phyloP scores from a whole-genome alignment of 148 eudicot genomes.

The Chenopodium suecicum region DNA sequence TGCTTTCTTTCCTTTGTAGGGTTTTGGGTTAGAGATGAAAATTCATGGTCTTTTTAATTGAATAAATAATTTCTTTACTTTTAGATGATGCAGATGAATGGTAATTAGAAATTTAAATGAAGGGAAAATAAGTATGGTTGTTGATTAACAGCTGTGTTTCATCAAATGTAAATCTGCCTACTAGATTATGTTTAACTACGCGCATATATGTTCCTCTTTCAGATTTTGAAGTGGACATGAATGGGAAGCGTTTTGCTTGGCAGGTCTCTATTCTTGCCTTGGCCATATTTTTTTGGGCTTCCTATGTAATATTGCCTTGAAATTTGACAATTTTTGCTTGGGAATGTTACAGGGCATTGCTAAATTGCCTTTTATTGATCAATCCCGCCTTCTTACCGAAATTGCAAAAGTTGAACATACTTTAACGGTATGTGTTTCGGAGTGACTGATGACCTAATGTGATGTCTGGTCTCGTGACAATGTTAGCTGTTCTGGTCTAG shows the following conservation, averaged over 20 bases:
- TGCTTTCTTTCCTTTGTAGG: neutral
- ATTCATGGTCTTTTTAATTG: neutral
- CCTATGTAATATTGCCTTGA: constrained; percentile 6
- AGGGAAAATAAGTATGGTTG: neutral
- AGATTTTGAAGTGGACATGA: constrained; percentile 98
- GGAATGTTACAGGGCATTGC: constrained; percentile 64
- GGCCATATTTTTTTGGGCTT: neutral
- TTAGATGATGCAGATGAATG: neutral
- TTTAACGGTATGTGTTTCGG: constrained; percentile 55
- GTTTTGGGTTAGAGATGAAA: neutral
- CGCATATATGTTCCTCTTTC: constrained; percentile 11
- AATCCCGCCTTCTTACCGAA: constrained; percentile 82
- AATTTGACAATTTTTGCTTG: constrained; percentile 12
- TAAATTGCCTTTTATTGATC: constrained; percentile 91
- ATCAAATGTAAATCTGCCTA: neutral
- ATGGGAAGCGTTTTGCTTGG: constrained; percentile 93
- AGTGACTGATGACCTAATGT: neutral
- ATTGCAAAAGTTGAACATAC: constrained; percentile 76
- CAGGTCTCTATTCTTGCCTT: constrained; percentile 49
- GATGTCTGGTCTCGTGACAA: neutral
- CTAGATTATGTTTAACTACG: neutral
- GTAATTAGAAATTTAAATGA: neutral
- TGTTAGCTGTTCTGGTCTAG: neutral
- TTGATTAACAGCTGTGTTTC: neutral
- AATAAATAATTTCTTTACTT: neutral